Percentiles rank a stretch among this genome's conserved stretches.
Conservation (phyloP, 345 rosid species). For the Eucalyptus pauciflora region DNA sequence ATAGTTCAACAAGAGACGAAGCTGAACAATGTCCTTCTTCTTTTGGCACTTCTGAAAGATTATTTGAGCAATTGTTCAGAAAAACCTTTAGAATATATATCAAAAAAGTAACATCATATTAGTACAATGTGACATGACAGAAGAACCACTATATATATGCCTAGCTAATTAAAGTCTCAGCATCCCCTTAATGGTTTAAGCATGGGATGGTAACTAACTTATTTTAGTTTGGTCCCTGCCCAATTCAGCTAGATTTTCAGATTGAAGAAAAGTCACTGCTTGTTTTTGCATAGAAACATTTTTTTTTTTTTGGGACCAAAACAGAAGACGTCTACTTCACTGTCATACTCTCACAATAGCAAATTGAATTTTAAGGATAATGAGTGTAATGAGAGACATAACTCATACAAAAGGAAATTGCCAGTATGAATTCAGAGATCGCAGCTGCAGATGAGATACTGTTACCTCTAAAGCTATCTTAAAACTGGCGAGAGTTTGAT, state of each 20-base stretch:
- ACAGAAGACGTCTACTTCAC: not conserved
- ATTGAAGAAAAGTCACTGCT: not conserved
- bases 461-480: conserved; percentile 68
- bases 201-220: not conserved
- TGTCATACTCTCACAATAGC: not conserved
- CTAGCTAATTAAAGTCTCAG: not conserved
- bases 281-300: not conserved
- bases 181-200: not conserved
- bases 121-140: not conserved
- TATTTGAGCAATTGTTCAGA: not conserved
- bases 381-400: not conserved
- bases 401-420: not conserved
- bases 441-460: not conserved
- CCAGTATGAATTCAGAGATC: not conserved
- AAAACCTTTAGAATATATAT: not conserved
- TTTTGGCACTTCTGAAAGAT: conserved; percentile 43
- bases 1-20: conserved; percentile 57
- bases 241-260: not conserved
- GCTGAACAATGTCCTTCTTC: conserved; percentile 46
- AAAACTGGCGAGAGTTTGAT: conserved; percentile 58
- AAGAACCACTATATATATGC: not conserved
- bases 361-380: not conserved
- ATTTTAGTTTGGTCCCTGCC: not conserved
- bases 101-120: not conserved
- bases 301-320: not conserved